Evolutionary conservation across 495 filamentous ascomycete genomes (phyloP).

Genomic region (Amniculicola lignicola): DNA sequence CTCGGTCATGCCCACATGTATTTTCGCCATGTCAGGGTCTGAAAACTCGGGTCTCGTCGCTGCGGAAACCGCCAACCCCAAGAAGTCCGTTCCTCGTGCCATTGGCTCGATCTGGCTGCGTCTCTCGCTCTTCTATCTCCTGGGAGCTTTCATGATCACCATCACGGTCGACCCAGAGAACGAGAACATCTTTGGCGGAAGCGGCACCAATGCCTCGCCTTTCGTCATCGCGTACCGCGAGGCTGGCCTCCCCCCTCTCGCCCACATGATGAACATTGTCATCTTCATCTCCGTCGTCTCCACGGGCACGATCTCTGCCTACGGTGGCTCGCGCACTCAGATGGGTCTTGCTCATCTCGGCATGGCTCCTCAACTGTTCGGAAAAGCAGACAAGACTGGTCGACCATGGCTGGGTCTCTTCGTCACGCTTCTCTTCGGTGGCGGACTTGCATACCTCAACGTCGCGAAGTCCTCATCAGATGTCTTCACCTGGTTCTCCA

Average conservation of each 20-base stretch:
- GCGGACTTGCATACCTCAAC: constrained; percentile 36
- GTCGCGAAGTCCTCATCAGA: constrained; percentile 23
- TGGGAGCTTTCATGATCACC: constrained; percentile 33
- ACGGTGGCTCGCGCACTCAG: constrained; percentile 23
- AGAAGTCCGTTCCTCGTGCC: constrained; percentile 32
- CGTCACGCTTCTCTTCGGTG: constrained; percentile 26
- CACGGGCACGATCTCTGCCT: constrained; percentile 29
- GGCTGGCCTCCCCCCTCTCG: constrained; percentile 27
- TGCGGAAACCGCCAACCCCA: constrained; percentile 31
- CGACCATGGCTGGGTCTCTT: constrained; percentile 32
- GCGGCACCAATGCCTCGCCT: constrained; percentile 30
- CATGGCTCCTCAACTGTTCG: constrained; percentile 29
- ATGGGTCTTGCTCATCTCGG: constrained; percentile 35
- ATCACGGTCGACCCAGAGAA: constrained; percentile 31
- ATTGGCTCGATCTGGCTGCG: constrained; percentile 35
- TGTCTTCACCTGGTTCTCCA: constrained; percentile 35
- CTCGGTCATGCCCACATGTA: constrained; percentile 32
- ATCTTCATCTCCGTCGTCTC: constrained; percentile 36
- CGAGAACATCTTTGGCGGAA: constrained; percentile 30
- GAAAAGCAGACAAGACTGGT: constrained; percentile 27
- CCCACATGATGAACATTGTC: constrained; percentile 36
- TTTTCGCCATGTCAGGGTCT: constrained; percentile 34
- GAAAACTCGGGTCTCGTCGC: constrained; percentile 34
- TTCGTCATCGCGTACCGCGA: constrained; percentile 36
- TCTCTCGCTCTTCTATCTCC: constrained; percentile 34